Evolutionary conservation across 2,329 filamentous ascomycete genomes (phyloP).

Genomic region (Endoconidiophora laricicola): DNA sequence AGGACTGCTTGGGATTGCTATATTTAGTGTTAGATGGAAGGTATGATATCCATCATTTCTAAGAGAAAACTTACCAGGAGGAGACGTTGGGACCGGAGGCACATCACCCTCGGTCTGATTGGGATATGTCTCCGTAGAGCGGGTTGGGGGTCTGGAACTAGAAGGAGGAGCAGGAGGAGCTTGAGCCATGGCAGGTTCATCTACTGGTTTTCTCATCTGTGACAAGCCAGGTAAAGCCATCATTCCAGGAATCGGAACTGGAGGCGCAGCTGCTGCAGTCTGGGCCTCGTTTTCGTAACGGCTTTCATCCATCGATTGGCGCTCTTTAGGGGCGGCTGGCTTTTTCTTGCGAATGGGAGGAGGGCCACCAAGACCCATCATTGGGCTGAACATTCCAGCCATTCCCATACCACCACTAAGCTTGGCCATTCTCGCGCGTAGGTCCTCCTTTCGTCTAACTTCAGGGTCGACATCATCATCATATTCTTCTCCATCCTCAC

Average conservation of each 20-base stretch:
- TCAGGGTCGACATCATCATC: conserved; percentile 79
- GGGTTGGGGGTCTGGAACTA: not conserved
- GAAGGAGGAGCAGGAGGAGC: conserved; percentile 5
- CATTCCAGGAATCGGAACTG: conserved; percentile 39
- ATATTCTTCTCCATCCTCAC: conserved; percentile 46
- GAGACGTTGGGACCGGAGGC: conserved; percentile 16
- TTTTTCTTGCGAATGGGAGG: conserved; percentile 41
- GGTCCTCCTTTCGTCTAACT: conserved; percentile 65
- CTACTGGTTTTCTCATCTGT: conserved; percentile 6
- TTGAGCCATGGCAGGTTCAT: conserved; percentile 23
- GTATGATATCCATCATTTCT: not conserved
- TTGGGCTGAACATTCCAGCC: conserved; percentile 64
- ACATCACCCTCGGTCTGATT: not conserved
- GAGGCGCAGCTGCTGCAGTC: conserved; percentile 27
- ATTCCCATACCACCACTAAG: conserved; percentile 97
- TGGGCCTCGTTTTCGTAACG: conserved; percentile 29
- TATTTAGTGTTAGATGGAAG: not conserved
- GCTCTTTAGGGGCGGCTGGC: conserved; percentile 18
- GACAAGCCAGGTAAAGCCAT: conserved; percentile 60
- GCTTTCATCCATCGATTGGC: conserved; percentile 28
- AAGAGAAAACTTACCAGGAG: conserved; percentile 6
- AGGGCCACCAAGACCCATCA: conserved; percentile 42
- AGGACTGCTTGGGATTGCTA: conserved; percentile 31
- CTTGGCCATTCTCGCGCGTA: conserved; percentile 91
- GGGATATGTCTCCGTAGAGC: not conserved